phyloP scores from a whole-genome alignment of 176 grass and related monocot genomes.

The Tillandsia fasciculata region DNA sequence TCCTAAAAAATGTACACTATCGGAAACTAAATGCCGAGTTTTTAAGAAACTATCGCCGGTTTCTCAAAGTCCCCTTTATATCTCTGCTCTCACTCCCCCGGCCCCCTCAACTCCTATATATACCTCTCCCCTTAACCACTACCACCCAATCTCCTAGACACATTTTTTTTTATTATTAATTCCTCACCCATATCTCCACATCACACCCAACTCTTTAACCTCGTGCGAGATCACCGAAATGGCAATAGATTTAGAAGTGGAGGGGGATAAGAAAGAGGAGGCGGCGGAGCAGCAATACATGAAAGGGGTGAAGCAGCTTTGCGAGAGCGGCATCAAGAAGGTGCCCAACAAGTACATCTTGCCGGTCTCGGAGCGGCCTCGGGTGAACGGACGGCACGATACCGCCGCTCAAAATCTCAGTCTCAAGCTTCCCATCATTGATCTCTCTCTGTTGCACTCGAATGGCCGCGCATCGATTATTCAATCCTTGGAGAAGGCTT shows the following conservation, averaged over 20 bases:
- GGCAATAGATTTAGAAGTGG: neutral
- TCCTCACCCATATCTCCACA: too few relatives aligned
- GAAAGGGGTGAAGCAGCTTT: constrained; percentile 60
- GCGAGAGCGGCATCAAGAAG: constrained; percentile 41
- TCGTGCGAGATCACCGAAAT: neutral
- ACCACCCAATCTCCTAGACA: neutral
- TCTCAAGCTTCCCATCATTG: constrained; percentile 56
- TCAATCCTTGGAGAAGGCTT: constrained; percentile 41
- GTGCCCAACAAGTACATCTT: constrained; percentile 54
- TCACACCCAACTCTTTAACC: too few relatives aligned
- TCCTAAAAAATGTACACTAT: too few relatives aligned
- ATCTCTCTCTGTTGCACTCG: constrained; percentile 40
- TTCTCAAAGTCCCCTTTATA: neutral
- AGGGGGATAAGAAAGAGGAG: constrained; percentile 7
- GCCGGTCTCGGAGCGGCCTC: constrained; percentile 40
- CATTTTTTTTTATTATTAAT: neutral
- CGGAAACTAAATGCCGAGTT: neutral
- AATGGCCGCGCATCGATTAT: constrained; percentile 33
- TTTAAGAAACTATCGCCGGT: neutral
- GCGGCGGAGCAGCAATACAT: neutral
- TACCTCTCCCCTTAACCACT: neutral
- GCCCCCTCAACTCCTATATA: neutral
- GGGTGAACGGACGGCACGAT: neutral
- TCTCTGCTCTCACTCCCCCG: neutral
- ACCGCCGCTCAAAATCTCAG: neutral